Base-by-base conservation (phyloP, 805 yeast genomes). In the Wickerhamiella occidentalis region DNA sequence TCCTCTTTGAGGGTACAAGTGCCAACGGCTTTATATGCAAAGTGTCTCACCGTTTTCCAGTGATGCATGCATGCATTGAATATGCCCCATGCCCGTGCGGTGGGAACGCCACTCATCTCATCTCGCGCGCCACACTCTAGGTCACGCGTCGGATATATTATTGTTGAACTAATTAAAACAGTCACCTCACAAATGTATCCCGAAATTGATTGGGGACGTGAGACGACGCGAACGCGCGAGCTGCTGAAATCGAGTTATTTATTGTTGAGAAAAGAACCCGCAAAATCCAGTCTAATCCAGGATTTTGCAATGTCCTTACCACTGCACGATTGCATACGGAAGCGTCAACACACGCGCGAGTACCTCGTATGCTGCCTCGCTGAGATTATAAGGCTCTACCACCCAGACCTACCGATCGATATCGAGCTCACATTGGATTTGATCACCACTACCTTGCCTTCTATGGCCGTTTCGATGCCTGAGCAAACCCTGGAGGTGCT, bases 351-450 rank as follows among this genome's bases (percentile, higher is more conserved):
- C 13, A 23, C 30, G 30, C 29, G 44, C 6, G 19, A 23, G n/a
- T 40, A 40, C 25, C 11, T 22, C 12, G 46, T 21, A 8, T 42
- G 46, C 46, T 42, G 48, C 18, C 13, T 45, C 9, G 43, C 37
- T 9, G 43, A 45, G 25, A 19, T 45, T 4, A 11, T 45, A 12
- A 19, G 48, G 13, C 42, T 45, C 12, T 36, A 37, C 18, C 18
- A 23, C 13, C 43, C 42, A 19, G 29, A 37, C 5, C 9, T 26
- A 6, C 42, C 37, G 21, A 9, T 36, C 15, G 23, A 22, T 21
- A 3, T 36, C 11, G 19, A 36, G n/a, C 25, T 5, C 22, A 26
- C 37, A 7, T 19, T 45, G 6, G 26, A 22, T 12, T 17, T 35
- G 3, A 6, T 45, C 9, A 13, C 33, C 18, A 12, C 11, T 9